Evolutionary conservation across 192 early-diverging fungal genomes (phyloP).

Genomic region (Podila minutissima): DNA sequence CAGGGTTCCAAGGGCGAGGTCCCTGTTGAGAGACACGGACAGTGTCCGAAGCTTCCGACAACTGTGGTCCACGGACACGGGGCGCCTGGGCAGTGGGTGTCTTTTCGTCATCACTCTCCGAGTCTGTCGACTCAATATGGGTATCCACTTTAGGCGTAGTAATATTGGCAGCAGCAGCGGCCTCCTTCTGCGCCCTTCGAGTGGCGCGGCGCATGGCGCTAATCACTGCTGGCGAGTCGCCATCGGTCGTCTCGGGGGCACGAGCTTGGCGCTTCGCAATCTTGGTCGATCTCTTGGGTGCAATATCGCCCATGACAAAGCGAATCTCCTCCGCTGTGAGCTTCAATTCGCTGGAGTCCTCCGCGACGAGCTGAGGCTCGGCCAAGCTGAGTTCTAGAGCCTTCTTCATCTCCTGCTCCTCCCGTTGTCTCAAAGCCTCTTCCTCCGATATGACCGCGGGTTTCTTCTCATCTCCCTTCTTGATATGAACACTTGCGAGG

Average conservation of each 20-base stretch:
- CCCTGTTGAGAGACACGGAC: slow-evolving; percentile 39
- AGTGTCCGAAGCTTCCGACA: slow-evolving; percentile 3
- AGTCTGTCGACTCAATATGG: slow-evolving; percentile 1
- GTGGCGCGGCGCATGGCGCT: slow-evolving; percentile 5
- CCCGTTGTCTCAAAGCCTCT: slow-evolving; percentile 19
- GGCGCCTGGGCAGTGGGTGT: slow-evolving; percentile 35
- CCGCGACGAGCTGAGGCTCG: background rate
- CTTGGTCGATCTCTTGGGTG: slow-evolving; percentile 39
- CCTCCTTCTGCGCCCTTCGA: slow-evolving; percentile 1
- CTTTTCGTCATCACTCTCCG: slow-evolving; percentile 25
- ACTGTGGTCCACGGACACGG: slow-evolving; percentile 30
- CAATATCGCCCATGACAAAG: slow-evolving; percentile 46
- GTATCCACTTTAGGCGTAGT: background rate
- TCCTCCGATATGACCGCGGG: slow-evolving; percentile 17
- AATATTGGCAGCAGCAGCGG: background rate
- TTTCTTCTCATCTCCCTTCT: slow-evolving; percentile 24
- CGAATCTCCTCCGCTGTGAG: slow-evolving; percentile 43
- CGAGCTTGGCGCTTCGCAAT: slow-evolving; percentile 27
- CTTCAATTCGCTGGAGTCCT: background rate
- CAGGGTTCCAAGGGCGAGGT: slow-evolving; percentile 39
- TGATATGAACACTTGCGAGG: slow-evolving; percentile 32
- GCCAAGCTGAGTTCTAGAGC: slow-evolving; percentile 39
- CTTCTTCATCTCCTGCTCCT: slow-evolving; percentile 35
- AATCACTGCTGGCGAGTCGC: slow-evolving; percentile 2
- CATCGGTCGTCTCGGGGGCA: slow-evolving; percentile 38